phyloP scores from a whole-genome alignment of 2,329 filamentous ascomycete genomes.

The Pestalotiopsis sp. region DNA sequence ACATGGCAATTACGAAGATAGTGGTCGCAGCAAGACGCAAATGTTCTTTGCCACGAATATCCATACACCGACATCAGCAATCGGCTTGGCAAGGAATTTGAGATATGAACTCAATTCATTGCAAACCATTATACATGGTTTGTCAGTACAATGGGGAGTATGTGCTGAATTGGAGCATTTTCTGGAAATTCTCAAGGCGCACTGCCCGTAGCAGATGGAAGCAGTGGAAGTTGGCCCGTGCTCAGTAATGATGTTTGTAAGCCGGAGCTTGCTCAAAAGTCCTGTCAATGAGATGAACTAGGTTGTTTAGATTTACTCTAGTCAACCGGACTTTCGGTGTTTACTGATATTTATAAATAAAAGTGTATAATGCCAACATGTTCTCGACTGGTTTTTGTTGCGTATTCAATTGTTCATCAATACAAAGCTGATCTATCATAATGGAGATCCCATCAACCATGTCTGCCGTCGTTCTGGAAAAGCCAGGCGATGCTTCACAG shows the following conservation, averaged over 20 bases:
- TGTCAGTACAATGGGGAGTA: slow-evolving; percentile 11
- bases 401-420: not conserved
- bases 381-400: too few species aligned
- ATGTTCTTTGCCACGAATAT: slow-evolving; percentile 4
- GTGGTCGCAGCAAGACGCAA: not conserved
- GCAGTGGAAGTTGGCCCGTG: not conserved
- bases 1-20: not conserved
- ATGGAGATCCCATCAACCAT: not conserved
- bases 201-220: not conserved
- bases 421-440: not conserved
- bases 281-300: not conserved
- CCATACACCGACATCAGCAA: not conserved
- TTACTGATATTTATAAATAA: too few species aligned
- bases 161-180: slow-evolving; percentile 2
- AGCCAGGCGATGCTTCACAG: not conserved
- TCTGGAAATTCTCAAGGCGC: slow-evolving; percentile 2
- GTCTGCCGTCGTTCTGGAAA: not conserved
- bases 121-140: slow-evolving; percentile 3
- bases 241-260: not conserved
- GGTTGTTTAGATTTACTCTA: too few species aligned
- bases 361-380: too few species aligned
- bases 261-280: not conserved
- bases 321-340: too few species aligned
- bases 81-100: slow-evolving; percentile 3
- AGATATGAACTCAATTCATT: slow-evolving; percentile 3